Conservation (phyloP, 192 early-diverging fungal species). For the Backusella tuberculispora region DNA sequence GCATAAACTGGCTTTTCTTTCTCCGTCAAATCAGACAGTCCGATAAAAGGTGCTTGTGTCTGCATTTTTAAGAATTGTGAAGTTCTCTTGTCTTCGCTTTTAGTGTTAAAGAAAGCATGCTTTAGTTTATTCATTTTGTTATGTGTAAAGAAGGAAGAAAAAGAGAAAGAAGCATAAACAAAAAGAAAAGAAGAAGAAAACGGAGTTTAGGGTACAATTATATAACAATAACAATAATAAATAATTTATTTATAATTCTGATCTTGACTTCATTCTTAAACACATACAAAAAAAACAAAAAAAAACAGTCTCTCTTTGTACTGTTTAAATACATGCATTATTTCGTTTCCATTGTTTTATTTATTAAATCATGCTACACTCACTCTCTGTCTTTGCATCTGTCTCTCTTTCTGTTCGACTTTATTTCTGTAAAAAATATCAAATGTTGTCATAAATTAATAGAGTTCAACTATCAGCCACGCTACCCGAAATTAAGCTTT, state of each 20-base stretch:
- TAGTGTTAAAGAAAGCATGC: constrained; percentile 18
- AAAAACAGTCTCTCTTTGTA: neutral
- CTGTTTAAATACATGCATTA: neutral
- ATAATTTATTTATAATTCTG: constrained; percentile 5
- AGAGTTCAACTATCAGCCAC: neutral
- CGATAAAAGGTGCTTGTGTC: constrained; percentile 10
- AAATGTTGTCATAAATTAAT: too few relatives aligned
- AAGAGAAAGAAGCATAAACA: constrained; percentile 10
- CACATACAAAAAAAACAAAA: neutral
- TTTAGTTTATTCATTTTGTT: constrained; percentile 26
- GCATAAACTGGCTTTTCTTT: constrained; percentile 20
- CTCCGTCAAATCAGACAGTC: constrained; percentile 18
- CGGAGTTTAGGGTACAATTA: constrained; percentile 6
- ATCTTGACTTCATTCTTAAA: constrained; percentile 1
- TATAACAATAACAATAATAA: constrained; percentile 1
- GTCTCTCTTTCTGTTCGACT: too few relatives aligned
- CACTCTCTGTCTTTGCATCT: too few relatives aligned
- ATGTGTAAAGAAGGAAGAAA: neutral
- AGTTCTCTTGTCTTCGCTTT: constrained; percentile 23
- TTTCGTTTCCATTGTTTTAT: neutral
- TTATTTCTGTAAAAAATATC: too few relatives aligned
- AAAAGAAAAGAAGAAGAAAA: neutral
- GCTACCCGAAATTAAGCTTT: neutral
- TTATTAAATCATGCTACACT: neutral
- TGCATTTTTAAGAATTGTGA: constrained; percentile 32